Conservation (phyloP, 2,329 filamentous ascomycete genomes). For the Aspergillus glaucus region DNA sequence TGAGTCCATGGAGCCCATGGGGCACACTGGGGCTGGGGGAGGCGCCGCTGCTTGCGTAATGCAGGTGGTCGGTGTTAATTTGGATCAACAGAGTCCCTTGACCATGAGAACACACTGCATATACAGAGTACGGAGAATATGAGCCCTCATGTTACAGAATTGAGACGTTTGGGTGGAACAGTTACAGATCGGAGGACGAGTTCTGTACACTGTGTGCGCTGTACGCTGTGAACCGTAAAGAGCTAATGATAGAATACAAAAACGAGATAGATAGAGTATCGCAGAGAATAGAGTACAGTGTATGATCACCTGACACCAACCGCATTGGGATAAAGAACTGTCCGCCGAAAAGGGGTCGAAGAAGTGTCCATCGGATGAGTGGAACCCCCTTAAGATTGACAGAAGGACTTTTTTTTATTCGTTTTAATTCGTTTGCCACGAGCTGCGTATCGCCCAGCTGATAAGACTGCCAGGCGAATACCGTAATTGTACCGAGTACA, state of each 20-base stretch:
- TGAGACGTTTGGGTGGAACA: background rate
- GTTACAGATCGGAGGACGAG: too few species aligned
- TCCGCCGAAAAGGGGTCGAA: background rate
- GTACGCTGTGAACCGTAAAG: background rate
- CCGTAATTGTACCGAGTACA: too few species aligned
- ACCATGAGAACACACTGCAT: background rate
- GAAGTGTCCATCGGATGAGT: background rate
- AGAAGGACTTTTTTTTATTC: too few species aligned
- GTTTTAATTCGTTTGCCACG: too few species aligned
- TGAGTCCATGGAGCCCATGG: slow-evolving; percentile 14
- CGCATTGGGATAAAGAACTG: background rate
- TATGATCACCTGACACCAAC: background rate
- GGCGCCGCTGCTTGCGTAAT: slow-evolving; percentile 32
- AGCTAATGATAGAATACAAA: too few species aligned
- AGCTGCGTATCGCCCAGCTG: too few species aligned
- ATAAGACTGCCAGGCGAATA: too few species aligned
- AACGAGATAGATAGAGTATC: background rate
- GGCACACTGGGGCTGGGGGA: slow-evolving; percentile 24
- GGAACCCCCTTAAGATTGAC: background rate
- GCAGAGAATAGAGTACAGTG: background rate
- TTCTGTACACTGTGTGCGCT: background rate
- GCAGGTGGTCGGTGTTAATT: slow-evolving; percentile 23
- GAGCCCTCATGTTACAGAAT: background rate
- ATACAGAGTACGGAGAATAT: background rate
- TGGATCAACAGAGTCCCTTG: slow-evolving; percentile 20